These are phyloP conservation scores for Tolypocladium amazonense DNA, from an alignment of 2,329 filamentous ascomycete species.

Conservation along the genomic window DNA sequence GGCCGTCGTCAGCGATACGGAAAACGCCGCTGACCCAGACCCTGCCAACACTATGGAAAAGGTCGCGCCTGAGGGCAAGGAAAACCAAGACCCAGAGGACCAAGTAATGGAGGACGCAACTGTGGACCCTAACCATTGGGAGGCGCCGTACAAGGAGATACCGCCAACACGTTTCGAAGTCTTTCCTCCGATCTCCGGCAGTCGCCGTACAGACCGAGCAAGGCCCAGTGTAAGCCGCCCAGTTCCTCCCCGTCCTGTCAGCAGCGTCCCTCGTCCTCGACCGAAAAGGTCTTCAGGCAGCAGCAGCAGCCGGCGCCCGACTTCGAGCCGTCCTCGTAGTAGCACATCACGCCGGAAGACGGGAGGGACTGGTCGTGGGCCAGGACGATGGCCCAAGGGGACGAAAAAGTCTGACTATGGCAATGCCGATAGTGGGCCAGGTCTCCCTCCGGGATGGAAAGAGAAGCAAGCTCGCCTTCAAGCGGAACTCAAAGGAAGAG, in stretches of 20 bases:
- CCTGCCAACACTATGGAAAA: conserved; percentile 20
- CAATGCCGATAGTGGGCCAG: conserved; percentile 54
- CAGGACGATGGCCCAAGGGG: conserved; percentile 56
- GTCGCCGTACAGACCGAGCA: conserved; percentile 36
- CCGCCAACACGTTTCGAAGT: conserved; percentile 66
- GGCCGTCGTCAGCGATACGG: conserved; percentile 1
- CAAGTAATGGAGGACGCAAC: conserved; percentile 15
- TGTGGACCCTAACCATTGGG: conserved; percentile 28
- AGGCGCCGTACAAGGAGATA: conserved; percentile 42
- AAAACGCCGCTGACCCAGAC: conserved; percentile 9
- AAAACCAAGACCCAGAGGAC: conserved; percentile 14
- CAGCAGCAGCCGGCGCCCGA: conserved; percentile 17
- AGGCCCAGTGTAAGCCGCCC: conserved; percentile 31
- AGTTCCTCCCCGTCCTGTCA: conserved; percentile 20
- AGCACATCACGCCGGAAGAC: conserved; percentile 39
- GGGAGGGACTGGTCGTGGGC: conserved; percentile 53
- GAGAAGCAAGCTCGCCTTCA: conserved; percentile 16
- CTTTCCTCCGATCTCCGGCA: conserved; percentile 53
- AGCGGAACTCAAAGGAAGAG: conserved; percentile 8
- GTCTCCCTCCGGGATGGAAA: conserved; percentile 47
- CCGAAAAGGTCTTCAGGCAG: conserved; percentile 24
- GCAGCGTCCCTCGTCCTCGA: conserved; percentile 26
- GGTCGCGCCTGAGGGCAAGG: conserved; percentile 19
- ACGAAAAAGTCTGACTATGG: conserved; percentile 60
- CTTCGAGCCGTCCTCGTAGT: conserved; percentile 28